These are phyloP conservation scores for Novakomyces olei DNA, from an alignment of 805 yeast species.

Conservation along the genomic window DNA sequence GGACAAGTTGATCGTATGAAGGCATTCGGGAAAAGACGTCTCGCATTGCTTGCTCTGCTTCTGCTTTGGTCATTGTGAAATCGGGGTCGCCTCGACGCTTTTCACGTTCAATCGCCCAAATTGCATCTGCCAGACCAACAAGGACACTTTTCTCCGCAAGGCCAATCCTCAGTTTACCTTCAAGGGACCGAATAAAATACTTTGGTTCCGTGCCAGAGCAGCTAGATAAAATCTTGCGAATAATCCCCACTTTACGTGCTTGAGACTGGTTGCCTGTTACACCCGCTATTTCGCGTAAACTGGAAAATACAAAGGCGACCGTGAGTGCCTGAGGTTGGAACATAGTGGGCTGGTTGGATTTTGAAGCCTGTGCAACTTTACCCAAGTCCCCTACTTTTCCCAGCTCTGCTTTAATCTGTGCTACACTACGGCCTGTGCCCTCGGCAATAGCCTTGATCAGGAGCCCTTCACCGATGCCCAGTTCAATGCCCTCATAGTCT, in stretches of 20 bases:
- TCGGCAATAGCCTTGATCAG: constrained; percentile 74
- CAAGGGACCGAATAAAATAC: constrained; percentile 68
- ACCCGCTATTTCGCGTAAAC: constrained; percentile 54
- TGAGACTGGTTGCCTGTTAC: constrained; percentile 69
- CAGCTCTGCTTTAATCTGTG: constrained; percentile 52
- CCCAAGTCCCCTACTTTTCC: constrained; percentile 79
- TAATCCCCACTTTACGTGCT: constrained; percentile 47
- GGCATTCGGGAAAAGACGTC: constrained; percentile 82
- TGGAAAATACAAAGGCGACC: constrained; percentile 48
- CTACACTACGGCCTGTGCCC: constrained; percentile 60
- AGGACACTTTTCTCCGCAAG: constrained; percentile 85
- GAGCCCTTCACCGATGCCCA: constrained; percentile 82
- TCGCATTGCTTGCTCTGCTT: constrained; percentile 58
- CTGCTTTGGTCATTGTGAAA: constrained; percentile 19
- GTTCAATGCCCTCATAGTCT: constrained; percentile 82
- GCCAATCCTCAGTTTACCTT: constrained; percentile 82
- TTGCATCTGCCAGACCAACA: constrained; percentile 64
- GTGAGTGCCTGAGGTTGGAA: constrained; percentile 71
- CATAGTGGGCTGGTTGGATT: constrained; percentile 78
- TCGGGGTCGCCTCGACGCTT: constrained; percentile 13
- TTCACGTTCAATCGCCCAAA: constrained; percentile 35
- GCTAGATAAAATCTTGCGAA: constrained; percentile 65
- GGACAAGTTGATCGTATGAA: constrained; percentile 61
- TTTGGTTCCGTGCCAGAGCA: constrained; percentile 78
- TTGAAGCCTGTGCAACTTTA: constrained; percentile 59